Conservation (phyloP, 2,329 filamentous ascomycete genomes). For the Aspergillus amoenus region DNA sequence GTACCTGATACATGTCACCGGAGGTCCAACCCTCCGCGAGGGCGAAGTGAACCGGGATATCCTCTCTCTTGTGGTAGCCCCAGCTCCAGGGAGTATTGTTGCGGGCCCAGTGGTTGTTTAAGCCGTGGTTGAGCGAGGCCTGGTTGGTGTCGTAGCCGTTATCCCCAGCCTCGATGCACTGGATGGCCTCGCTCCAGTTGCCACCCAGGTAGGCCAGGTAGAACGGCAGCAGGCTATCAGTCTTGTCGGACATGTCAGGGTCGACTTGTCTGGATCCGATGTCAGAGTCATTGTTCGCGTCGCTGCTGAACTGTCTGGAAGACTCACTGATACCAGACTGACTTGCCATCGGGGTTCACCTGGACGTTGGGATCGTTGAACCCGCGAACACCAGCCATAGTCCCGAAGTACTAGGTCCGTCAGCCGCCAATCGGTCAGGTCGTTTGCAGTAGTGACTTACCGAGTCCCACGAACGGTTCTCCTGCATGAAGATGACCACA, state of each 20-base stretch:
- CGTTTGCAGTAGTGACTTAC: slow-evolving; percentile 19
- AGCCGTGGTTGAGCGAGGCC: slow-evolving; percentile 50
- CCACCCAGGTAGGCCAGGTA: slow-evolving; percentile 53
- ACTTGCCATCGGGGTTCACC: slow-evolving; percentile 45
- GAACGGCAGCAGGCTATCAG: slow-evolving; percentile 52
- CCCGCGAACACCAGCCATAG: slow-evolving; percentile 56
- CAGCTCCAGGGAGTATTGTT: slow-evolving; percentile 57
- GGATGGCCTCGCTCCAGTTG: slow-evolving; percentile 51
- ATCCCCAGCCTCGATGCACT: slow-evolving; percentile 54
- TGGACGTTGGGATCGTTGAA: slow-evolving; percentile 59
- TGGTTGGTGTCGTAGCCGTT: slow-evolving; percentile 57
- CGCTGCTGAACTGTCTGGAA: neutral
- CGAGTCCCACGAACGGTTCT: slow-evolving; percentile 44
- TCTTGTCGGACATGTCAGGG: slow-evolving; percentile 38
- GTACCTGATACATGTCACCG: slow-evolving; percentile 57
- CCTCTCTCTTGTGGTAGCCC: slow-evolving; percentile 52
- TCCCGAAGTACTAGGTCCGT: slow-evolving; percentile 52
- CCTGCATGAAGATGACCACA: slow-evolving; percentile 60
- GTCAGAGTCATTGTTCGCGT: too few species aligned
- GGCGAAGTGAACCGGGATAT: slow-evolving; percentile 56
- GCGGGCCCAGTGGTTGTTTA: slow-evolving; percentile 55
- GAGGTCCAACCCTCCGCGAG: slow-evolving; percentile 57
- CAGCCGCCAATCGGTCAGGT: neutral
- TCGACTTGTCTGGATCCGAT: slow-evolving; percentile 35
- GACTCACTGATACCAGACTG: slow-evolving; percentile 50